Evolutionary conservation across 345 rosid species (phyloP).

Genomic region (Eucalyptus regnans): DNA sequence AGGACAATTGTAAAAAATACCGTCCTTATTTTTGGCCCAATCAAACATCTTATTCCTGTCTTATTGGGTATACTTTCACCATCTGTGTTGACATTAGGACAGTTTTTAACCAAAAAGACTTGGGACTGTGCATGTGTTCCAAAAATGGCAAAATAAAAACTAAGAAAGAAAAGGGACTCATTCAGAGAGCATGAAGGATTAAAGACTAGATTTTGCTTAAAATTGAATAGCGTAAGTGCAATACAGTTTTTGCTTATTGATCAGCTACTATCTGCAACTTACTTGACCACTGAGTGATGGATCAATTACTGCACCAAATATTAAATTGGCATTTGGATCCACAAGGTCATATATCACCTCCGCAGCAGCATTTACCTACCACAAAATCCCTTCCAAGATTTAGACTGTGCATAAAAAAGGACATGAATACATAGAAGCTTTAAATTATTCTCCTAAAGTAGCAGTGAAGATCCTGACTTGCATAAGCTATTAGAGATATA

Average conservation of each 20-base stretch:
- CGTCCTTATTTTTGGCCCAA: background rate
- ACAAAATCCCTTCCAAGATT: background rate
- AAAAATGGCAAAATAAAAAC: background rate
- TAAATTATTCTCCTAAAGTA: background rate
- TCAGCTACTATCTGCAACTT: constrained; percentile 4
- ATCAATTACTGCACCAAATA: constrained; percentile 95
- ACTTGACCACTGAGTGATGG: constrained; percentile 84
- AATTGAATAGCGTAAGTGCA: background rate
- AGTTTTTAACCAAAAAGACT: background rate
- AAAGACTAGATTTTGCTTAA: background rate
- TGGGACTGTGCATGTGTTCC: background rate
- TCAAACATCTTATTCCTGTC: background rate
- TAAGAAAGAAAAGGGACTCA: background rate
- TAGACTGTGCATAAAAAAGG: background rate
- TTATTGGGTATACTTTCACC: background rate
- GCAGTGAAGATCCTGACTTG: background rate
- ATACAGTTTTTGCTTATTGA: background rate
- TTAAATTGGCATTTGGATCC: constrained; percentile 87
- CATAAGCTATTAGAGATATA: background rate
- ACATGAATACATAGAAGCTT: background rate
- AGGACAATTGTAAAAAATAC: background rate
- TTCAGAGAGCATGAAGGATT: background rate
- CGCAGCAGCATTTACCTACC: constrained; percentile 89
- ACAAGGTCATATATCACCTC: constrained; percentile 94
- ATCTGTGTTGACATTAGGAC: background rate